Evolutionary conservation across 805 yeast species (phyloP), one percentile per base, ranked within the genome.

Genomic region (Cyberlindnera mycetangii): DNA sequence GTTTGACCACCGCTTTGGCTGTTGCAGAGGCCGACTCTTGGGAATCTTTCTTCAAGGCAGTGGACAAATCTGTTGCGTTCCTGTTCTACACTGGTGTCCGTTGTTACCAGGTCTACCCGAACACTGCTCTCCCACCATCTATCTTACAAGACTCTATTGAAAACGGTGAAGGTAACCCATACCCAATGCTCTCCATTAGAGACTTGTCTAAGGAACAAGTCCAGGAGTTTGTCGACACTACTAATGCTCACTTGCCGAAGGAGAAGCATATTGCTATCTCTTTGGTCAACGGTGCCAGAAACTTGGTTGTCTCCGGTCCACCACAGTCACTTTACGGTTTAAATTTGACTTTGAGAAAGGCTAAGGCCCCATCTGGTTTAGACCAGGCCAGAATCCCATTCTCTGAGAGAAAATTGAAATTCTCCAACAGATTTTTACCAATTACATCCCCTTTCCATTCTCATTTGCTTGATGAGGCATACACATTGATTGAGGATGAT

Each of bases 361-460:
- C 89, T 48, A 93, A 93, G 72, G 97, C 97, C 40, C 86, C 95
- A 37, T 73, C 93, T 37, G 98, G 97, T 44, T 78, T 88, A 58
- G 96, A 92, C 63, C 99, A 93, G 76, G 83, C 96, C 45, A 83
- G 98, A 73, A 79, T 93, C 48, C 99, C 99, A 46, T 76, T 72
- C 72, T 82, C 92, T 56, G 92, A 93, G 76, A 83, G 99, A 74
- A 93, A 93, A 70, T 79, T 92, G 68, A 87, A 86, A 66, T 87
- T 93, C 67, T 81, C 96, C 49, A 89, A 87, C 73, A 79, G 97
- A 65, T 93, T 93, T 74, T 76, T 93, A 70, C 97, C 97, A 58
- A 89, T 93, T 57, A 79, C 90, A 48, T 87, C 97, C 39, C 99
- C 99, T 17, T 93, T 93, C 86, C 99, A 93, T 71, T 88, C 96